Conservation (phyloP, 2,329 filamentous ascomycete species). For the Alternaria metachromatica region DNA sequence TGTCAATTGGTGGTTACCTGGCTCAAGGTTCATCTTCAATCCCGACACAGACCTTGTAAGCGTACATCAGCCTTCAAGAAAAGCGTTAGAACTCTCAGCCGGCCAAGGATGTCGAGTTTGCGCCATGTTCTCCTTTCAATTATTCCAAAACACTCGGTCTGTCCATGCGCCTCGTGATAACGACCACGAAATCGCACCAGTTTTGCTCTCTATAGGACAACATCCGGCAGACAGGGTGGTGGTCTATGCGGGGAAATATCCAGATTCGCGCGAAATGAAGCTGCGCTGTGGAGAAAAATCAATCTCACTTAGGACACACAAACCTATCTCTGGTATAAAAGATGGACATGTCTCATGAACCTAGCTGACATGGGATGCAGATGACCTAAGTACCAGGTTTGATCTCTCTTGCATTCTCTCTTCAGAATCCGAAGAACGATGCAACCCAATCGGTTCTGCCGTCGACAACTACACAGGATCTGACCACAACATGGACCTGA, state of each 20-base stretch:
- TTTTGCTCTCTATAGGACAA: background rate
- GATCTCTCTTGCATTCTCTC: background rate
- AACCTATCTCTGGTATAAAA: background rate
- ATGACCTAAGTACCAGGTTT: background rate
- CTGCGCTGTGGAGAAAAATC: background rate
- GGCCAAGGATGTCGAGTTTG: background rate
- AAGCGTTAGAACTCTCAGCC: background rate
- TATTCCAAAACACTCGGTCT: background rate
- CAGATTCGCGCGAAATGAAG: no score
- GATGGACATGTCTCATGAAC: background rate
- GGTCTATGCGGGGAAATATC: no score
- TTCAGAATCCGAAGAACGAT: background rate
- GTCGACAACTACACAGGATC: background rate
- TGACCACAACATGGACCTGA: background rate
- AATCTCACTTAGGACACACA: background rate
- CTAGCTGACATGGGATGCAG: background rate
- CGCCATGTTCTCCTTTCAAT: background rate
- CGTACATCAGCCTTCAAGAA: background rate
- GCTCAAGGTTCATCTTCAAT: fast-evolving
- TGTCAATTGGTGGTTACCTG: no score
- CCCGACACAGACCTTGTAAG: background rate
- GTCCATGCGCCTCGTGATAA: background rate
- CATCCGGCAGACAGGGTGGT: no score
- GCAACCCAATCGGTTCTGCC: background rate
- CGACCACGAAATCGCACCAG: background rate